Evolutionary conservation across 1,284 basidiomycete genomes (phyloP), one percentile per base, ranked within the genome.

Genomic region (Naganishia sp.): DNA sequence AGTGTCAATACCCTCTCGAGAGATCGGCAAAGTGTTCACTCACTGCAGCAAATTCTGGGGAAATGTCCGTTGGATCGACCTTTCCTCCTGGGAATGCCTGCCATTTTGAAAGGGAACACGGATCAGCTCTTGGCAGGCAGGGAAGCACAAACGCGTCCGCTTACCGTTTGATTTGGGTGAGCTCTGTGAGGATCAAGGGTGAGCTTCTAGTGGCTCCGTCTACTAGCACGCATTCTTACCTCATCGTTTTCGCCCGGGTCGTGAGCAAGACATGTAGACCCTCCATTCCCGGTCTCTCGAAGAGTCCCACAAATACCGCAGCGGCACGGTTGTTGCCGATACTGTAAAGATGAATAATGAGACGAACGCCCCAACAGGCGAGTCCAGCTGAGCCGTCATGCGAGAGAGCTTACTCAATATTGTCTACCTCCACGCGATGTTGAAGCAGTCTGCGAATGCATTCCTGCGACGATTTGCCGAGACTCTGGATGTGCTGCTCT

Each of bases 51-150:
- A 84, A 79, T 13, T 88, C 76, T 0, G 88, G 79, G 72, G 84
- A 83, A 1, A 73, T 73, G 75, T 94, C 91, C 2, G 82, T 82
- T 15, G 84, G 81, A 72, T 94, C 92, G 28, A 84, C 83, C 75
- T 88, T 90, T 7, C 91, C 92, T 33, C 92, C 92, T 0, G 92
- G 92, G 0, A 94, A 77, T 1, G 91, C 90, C 48, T 78, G 54
- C 43, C 48, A 15, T n/a, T 45, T 49, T 15, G n/a, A 50, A 28
- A 43, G 33, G 25, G 43, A 33, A 42, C 15, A 23, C 25, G 16
- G 7, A 28, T 39, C 36, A 39, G 36, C 36, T 9, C 2, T n/a
- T 2, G 88, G 42, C 33, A 36, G 36, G 36, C 36, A 13, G 7
- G 36, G 2, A 57, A 16, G 25, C 10, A 10, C 28, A 15, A 6